Conservation (phyloP, 163 green algal species). For the Scenedesmus sp. region DNA sequence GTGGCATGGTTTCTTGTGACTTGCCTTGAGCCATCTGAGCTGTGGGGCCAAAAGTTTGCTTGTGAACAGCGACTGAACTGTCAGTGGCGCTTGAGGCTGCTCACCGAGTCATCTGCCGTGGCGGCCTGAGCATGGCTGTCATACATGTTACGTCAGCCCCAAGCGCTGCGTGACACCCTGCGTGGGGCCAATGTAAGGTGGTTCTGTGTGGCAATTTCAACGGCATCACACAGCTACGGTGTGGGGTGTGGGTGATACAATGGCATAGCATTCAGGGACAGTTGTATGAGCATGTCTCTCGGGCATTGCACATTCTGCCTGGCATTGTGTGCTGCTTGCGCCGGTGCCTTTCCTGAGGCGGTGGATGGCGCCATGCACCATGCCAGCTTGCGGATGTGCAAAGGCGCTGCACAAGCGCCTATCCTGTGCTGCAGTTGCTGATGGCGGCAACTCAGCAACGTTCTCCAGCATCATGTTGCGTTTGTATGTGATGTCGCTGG, state of each 20-base stretch:
- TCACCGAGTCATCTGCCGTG: too few species aligned
- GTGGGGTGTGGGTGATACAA: background rate
- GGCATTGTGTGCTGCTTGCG: background rate
- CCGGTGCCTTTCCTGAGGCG: background rate
- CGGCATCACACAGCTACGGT: too few species aligned
- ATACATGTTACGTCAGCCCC: too few species aligned
- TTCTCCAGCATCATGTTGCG: background rate
- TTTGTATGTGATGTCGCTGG: background rate
- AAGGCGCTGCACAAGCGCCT: background rate
- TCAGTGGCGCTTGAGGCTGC: too few species aligned
- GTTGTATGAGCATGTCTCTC: background rate
- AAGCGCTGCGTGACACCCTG: too few species aligned
- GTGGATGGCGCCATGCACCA: background rate
- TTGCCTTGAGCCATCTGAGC: too few species aligned
- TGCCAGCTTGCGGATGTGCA: background rate
- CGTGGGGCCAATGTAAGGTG: too few species aligned
- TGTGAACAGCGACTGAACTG: too few species aligned
- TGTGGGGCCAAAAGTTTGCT: too few species aligned
- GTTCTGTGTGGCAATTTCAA: too few species aligned
- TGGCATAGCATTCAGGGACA: background rate
- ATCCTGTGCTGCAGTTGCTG: background rate
- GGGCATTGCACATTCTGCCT: background rate
- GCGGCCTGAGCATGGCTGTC: too few species aligned
- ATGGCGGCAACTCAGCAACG: background rate
- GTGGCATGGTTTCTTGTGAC: too few species aligned